Conservation (phyloP, 2,329 filamentous ascomycete genomes). For the Fusarium duplospermum region DNA sequence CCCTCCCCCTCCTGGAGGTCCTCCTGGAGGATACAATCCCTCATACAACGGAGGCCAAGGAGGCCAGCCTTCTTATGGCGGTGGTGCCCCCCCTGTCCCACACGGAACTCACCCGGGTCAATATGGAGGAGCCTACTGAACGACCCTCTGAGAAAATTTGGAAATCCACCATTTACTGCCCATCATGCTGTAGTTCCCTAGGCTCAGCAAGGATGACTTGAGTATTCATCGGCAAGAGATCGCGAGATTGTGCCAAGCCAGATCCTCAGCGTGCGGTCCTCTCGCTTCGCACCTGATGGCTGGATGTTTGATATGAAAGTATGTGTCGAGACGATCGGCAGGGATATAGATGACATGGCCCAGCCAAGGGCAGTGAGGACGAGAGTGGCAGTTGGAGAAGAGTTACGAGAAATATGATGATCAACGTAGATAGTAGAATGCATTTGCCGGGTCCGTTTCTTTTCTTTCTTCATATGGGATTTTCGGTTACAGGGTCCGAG, state of each 20-base stretch:
- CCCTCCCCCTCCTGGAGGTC: conserved; percentile 38
- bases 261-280: conserved; percentile 22
- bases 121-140: conserved; percentile 42
- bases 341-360: conserved; percentile 28
- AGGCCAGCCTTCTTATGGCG: conserved; percentile 46
- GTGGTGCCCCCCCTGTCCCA: conserved; percentile 43
- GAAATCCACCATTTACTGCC: conserved; percentile 3
- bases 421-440: conserved; percentile 47
- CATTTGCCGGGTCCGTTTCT: conserved; percentile 34
- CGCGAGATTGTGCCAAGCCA: conserved; percentile 23
- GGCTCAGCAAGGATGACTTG: conserved; percentile 8
- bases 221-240: conserved; percentile 15
- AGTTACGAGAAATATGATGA: conserved; percentile 35
- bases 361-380: conserved; percentile 26
- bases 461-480: conserved; percentile 19
- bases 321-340: conserved; percentile 17
- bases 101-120: conserved; percentile 50
- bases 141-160: not conserved
- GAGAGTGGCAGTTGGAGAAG: conserved; percentile 30
- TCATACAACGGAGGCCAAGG: conserved; percentile 45
- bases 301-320: conserved; percentile 21
- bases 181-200: not conserved
- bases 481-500: conserved; percentile 18
- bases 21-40: conserved; percentile 44
- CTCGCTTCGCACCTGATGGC: conserved; percentile 19